A percentile compares a stretch with the other conserved stretches of the same genome.
phyloP scores from a whole-genome alignment of 805 yeast genomes.

The Candida coquimbonensis region DNA sequence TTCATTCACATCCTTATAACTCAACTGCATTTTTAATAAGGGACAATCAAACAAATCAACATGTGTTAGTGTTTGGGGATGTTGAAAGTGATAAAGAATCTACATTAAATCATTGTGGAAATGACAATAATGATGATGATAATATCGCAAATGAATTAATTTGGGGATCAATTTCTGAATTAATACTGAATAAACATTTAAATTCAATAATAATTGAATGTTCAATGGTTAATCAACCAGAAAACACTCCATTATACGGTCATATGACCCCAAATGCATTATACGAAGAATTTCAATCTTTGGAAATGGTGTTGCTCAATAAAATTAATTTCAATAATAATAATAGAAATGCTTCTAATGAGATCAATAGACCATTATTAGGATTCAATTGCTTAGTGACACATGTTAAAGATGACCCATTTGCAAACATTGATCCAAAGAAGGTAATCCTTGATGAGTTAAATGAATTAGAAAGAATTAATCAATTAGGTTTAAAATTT shows the following conservation, averaged over 20 bases:
- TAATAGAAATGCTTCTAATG: no score
- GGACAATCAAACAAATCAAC: constrained; percentile 26
- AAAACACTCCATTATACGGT: constrained; percentile 56
- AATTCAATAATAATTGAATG: constrained; percentile 70
- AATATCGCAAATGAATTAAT: constrained; percentile 23
- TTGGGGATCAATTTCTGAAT: constrained; percentile 52
- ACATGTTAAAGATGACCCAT: constrained; percentile 42
- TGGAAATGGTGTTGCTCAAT: background rate
- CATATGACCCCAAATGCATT: constrained; percentile 69
- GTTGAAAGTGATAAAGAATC: constrained; percentile 62
- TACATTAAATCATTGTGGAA: constrained; percentile 20
- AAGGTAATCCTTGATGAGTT: constrained; percentile 43
- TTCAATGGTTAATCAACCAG: constrained; percentile 45
- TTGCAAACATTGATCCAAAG: constrained; percentile 46
- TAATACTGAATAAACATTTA: constrained; percentile 34
- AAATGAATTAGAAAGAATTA: constrained; percentile 33
- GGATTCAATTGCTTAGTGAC: constrained; percentile 21
- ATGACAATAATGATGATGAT: background rate
- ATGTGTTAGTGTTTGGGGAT: constrained; percentile 72
- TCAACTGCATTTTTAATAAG: constrained; percentile 55
- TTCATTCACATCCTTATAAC: constrained; percentile 20
- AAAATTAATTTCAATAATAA: background rate
- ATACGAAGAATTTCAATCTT: constrained; percentile 42
- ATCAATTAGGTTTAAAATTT: constrained; percentile 38
- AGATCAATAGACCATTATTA: constrained; percentile 7